A percentile compares a stretch with the other conserved stretches of the same genome.
phyloP scores from a whole-genome alignment of 805 yeast species.

The Citeromyces nyonsensis region DNA sequence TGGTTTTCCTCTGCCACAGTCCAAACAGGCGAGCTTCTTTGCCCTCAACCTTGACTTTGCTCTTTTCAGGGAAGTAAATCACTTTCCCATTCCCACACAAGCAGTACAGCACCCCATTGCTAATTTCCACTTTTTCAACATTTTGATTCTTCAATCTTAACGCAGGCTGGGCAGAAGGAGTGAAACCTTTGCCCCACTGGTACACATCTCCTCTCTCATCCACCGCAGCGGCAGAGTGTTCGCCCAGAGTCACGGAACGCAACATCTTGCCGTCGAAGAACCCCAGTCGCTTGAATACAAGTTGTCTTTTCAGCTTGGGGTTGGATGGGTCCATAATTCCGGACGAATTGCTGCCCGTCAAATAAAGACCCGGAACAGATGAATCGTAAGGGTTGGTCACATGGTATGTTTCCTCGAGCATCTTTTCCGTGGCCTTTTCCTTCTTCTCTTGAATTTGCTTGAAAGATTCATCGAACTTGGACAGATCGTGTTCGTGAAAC shows the following conservation, averaged over 20 bases:
- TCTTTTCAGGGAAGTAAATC: conserved; percentile 12
- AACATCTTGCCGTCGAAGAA: conserved; percentile 49
- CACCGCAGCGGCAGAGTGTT: conserved; percentile 38
- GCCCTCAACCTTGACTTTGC: background rate
- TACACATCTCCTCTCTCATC: conserved; percentile 56
- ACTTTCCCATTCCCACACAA: conserved; percentile 31
- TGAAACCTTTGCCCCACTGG: conserved; percentile 45
- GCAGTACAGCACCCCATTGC: conserved; percentile 39
- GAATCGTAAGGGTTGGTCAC: conserved; percentile 20
- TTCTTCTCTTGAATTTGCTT: conserved; percentile 12
- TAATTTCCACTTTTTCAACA: conserved; percentile 25
- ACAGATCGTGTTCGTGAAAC: conserved; percentile 16
- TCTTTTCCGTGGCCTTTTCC: conserved; percentile 6
- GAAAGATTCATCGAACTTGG: conserved; percentile 20
- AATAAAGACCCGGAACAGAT: conserved; percentile 38
- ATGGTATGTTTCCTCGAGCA: conserved; percentile 7
- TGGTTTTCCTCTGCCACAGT: background rate
- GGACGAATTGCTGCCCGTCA: conserved; percentile 42
- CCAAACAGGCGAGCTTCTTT: background rate
- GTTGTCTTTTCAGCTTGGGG: conserved; percentile 15
- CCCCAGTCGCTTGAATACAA: conserved; percentile 42
- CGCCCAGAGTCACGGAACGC: conserved; percentile 37
- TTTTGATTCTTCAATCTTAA: conserved; percentile 29
- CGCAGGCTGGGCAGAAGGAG: conserved; percentile 14
- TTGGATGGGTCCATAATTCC: conserved; percentile 12